phyloP scores from a whole-genome alignment of 78 protist species.

The Chrysochromulina parva region DNA sequence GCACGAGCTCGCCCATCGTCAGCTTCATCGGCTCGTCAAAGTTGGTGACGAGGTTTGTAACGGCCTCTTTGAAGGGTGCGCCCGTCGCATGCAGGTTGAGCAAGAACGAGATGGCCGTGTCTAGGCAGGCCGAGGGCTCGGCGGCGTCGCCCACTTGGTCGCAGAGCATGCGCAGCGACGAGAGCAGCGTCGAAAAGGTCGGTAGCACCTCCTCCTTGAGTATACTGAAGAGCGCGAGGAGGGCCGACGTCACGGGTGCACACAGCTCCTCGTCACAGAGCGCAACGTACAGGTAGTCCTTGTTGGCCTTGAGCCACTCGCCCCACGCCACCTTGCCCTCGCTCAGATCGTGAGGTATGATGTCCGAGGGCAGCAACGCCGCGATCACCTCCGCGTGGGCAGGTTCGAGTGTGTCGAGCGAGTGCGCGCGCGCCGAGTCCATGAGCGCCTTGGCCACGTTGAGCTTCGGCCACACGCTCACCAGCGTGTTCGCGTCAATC shows the following conservation, averaged over 20 bases:
- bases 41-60: neutral
- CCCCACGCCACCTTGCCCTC: neutral
- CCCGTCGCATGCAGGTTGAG: neutral
- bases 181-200: slow-evolving; percentile 1
- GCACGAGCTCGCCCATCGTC: no score
- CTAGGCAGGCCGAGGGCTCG: neutral
- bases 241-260: neutral
- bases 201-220: neutral
- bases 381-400: neutral
- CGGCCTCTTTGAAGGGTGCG: neutral
- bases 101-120: neutral
- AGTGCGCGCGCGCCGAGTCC: neutral
- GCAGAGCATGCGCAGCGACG: slow-evolving; percentile 13
- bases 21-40: neutral
- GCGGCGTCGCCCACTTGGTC: neutral
- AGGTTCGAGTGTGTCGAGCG: neutral
- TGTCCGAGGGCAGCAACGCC: neutral
- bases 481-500: neutral
- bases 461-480: neutral
- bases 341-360: neutral
- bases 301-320: neutral
- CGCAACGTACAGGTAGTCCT: neutral
- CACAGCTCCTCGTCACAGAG: neutral
- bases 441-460: neutral
- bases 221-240: neutral